These are phyloP conservation scores for Rhizoctonia solani DNA, from an alignment of 1,284 basidiomycete species.

Conservation along the genomic window DNA sequence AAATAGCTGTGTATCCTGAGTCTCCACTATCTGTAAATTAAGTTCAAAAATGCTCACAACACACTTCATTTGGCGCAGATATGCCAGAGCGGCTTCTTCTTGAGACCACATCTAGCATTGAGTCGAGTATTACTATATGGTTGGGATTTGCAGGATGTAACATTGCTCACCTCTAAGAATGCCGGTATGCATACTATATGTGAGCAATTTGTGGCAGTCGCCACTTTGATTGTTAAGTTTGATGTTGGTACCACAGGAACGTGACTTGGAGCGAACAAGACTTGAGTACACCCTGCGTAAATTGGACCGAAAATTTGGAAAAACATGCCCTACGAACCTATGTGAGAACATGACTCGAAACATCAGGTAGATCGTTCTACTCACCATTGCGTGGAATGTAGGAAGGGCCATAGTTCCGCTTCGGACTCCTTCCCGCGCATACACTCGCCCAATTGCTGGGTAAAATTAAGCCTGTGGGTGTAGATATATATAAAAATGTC, in stretches of 20 bases:
- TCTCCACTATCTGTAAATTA: not conserved
- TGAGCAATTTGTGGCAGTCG: not conserved
- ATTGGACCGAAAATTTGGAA: not conserved
- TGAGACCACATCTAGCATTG: constrained; percentile 37
- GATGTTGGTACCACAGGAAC: constrained; percentile 33
- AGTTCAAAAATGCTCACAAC: constrained; percentile 29
- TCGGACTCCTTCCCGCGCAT: not conserved
- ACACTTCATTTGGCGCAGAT: constrained; percentile 16
- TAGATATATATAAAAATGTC: not conserved
- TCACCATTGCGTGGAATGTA: constrained; percentile 17
- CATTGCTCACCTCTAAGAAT: constrained; percentile 32
- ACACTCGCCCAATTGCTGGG: not conserved
- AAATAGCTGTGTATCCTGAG: constrained; percentile 23
- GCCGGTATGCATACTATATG: constrained; percentile 31
- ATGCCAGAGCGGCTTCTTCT: constrained; percentile 26
- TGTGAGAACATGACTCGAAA: not conserved
- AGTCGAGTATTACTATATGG: not conserved
- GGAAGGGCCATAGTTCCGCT: constrained; percentile 12
- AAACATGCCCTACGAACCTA: not conserved
- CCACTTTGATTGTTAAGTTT: constrained; percentile 24
- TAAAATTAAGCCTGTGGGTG: not conserved
- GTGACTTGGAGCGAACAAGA: constrained; percentile 32
- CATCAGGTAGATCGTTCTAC: not conserved
- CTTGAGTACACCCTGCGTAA: constrained; percentile 10
- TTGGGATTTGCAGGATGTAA: not conserved